Evolutionary conservation across 2,329 filamentous ascomycete genomes (phyloP), one percentile per base, ranked within the genome.

Genomic region (Penicillium sp.): DNA sequence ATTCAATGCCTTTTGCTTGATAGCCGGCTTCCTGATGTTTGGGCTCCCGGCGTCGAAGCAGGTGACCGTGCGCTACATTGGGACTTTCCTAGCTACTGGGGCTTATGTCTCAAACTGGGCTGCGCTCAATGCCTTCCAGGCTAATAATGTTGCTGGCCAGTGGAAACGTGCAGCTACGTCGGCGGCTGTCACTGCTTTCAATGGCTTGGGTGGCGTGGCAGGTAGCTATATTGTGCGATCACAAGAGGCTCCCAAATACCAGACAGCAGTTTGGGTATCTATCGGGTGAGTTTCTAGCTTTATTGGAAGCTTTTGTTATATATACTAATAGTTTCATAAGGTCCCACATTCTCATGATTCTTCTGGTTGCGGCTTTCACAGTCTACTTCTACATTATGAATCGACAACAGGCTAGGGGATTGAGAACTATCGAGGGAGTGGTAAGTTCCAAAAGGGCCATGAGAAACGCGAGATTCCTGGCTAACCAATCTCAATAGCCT

Each of bases 91-190:
- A 2, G 85, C 86, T 0, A 89, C 87, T 0, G 87, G 87, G 0
- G 86, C 87, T 1, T 89, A 89, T 61, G 81, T 89, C 4, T 85
- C 83, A 4, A 90, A 90, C 61, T 89, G 87, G 86, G 86, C 87
- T 0, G 87, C 85, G 0, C 74, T 89, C 60, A 86, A 83, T 52
- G 81, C 85, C 0, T 88, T 86, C 62, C 82, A 85, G 66, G 81
- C 83, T 16, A 88, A 87, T 68, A 89, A 87, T 61, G 79, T 88
- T 43, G 78, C 81, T 0, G 84, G 84, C 0, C 85, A 88, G 65
- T 88, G 85, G 85, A 88, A 88, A 70, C 77, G 85, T 29, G 85
- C 81, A 2, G 86, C 85, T 47, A 83, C 84, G 0, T 84, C 85
- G 0, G 86, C 85, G 0, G 79, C 81, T 0, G 80, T 87, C 2